Evolutionary conservation across 352 stramenopile species (phyloP).

Genomic region (Globisporangium iwayamae): DNA sequence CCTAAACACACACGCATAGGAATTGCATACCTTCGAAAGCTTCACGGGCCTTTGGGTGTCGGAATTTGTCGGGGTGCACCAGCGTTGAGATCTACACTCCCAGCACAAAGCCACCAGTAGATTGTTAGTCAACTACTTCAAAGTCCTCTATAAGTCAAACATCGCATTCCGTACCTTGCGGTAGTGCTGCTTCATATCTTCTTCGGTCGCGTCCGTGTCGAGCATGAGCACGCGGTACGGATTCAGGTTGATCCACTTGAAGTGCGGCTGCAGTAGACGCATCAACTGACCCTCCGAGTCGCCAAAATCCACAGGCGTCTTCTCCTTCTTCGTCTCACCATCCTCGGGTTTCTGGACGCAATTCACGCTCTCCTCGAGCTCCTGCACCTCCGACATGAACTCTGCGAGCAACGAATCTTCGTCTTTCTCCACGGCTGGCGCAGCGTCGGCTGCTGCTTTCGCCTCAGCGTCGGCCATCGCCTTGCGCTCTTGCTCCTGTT

Average conservation of each 20-base stretch:
- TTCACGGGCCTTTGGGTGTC: constrained; percentile 65
- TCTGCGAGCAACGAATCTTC: constrained; percentile 67
- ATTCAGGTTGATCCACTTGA: constrained; percentile 89
- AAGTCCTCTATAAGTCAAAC: neutral
- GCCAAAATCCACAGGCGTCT: constrained; percentile 65
- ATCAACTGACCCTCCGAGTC: constrained; percentile 56
- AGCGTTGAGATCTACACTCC: constrained; percentile 68
- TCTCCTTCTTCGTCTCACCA: constrained; percentile 36
- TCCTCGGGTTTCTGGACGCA: constrained; percentile 66
- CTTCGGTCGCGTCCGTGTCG: constrained; percentile 76
- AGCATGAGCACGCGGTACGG: constrained; percentile 88
- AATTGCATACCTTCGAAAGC: constrained; percentile 74
- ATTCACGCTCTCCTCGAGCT: constrained; percentile 74
- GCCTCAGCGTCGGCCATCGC: constrained; percentile 21
- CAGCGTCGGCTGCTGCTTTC: constrained; percentile 4
- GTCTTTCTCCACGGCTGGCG: constrained; percentile 20
- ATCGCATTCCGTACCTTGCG: constrained; percentile 52
- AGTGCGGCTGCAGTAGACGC: constrained; percentile 66
- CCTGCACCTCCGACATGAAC: constrained; percentile 85
- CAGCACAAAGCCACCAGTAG: neutral
- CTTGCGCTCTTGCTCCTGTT: constrained; percentile 21
- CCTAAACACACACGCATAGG: neutral
- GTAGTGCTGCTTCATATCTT: constrained; percentile 91
- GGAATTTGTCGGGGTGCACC: constrained; percentile 87
- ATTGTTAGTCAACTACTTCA: neutral